Percentiles rank a stretch among this genome's conserved stretches.
Evolutionary conservation across 768 basidiomycete species (phyloP).

Genomic region (Aureoboletus auriporus): DNA sequence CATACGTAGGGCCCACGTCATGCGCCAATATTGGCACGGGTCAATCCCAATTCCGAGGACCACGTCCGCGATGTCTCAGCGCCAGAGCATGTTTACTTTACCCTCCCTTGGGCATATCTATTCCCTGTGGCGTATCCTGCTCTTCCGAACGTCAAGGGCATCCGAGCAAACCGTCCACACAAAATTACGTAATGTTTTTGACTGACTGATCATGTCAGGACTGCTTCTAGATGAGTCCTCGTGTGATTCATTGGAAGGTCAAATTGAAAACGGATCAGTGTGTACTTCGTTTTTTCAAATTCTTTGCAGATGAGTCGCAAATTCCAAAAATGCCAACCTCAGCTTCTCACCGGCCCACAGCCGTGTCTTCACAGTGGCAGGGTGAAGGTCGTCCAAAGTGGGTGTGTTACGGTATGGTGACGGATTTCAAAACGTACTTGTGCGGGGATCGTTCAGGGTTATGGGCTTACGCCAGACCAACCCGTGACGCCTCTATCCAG

Average conservation of each 20-base stretch:
- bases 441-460: not conserved
- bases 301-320: no score
- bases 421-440: not conserved
- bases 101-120: constrained; percentile 4
- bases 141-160: not conserved
- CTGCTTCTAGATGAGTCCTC: no score
- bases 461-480: not conserved
- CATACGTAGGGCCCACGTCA: not conserved
- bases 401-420: not conserved
- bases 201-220: no score
- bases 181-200: no score
- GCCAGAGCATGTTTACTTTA: not conserved
- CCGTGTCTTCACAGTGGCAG: no score
- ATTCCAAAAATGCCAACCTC: no score
- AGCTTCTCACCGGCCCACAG: no score
- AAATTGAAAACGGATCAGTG: no score
- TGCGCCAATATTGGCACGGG: constrained; percentile 7
- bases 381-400: no score
- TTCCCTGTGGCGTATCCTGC: not conserved
- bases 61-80: constrained; percentile 11
- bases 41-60: not conserved
- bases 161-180: not conserved
- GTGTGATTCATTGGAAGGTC: no score
- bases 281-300: no score
- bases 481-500: not conserved